These are phyloP conservation scores for Plenodomus tracheiphilus DNA, from an alignment of 2,329 filamentous ascomycete genomes.

Conservation along the genomic window DNA sequence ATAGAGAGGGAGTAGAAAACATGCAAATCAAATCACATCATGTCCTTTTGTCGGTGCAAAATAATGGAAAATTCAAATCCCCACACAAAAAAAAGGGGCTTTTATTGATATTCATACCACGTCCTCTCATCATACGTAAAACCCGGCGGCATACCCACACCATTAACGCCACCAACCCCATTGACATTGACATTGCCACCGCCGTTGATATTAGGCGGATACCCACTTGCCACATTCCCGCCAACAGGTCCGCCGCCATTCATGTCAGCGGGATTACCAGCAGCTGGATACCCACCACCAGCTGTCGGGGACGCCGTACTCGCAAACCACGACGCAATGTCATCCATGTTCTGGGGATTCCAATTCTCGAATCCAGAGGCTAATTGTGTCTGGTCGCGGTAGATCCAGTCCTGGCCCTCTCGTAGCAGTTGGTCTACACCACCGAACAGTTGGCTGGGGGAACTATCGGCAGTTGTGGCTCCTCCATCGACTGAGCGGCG, in stretches of 20 bases:
- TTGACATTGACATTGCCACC: conserved; percentile 15
- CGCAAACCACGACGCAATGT: conserved; percentile 37
- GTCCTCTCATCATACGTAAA: conserved; percentile 31
- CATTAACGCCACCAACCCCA: conserved; percentile 10
- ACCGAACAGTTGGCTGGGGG: conserved; percentile 60
- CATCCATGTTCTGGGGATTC: conserved; percentile 42
- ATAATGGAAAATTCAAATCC: no score
- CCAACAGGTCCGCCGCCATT: conserved; percentile 19
- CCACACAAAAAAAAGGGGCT: not conserved
- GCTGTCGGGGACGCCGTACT: conserved; percentile 18
- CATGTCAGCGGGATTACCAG: not conserved
- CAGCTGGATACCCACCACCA: conserved; percentile 7
- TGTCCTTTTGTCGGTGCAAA: no score
- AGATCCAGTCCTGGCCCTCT: conserved; percentile 65
- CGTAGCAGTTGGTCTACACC: conserved; percentile 63
- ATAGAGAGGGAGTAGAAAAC: no score
- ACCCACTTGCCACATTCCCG: conserved; percentile 10
- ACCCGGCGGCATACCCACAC: conserved; percentile 19
- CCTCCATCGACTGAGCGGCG: conserved; percentile 33
- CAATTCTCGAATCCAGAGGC: conserved; percentile 67
- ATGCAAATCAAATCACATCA: no score
- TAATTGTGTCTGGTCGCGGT: conserved; percentile 64
- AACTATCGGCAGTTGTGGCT: conserved; percentile 37
- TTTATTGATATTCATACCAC: conserved; percentile 28
- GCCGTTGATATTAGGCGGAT: conserved; percentile 14